phyloP scores from a whole-genome alignment of 352 stramenopile species.

The Elongisporangium prolatum region DNA sequence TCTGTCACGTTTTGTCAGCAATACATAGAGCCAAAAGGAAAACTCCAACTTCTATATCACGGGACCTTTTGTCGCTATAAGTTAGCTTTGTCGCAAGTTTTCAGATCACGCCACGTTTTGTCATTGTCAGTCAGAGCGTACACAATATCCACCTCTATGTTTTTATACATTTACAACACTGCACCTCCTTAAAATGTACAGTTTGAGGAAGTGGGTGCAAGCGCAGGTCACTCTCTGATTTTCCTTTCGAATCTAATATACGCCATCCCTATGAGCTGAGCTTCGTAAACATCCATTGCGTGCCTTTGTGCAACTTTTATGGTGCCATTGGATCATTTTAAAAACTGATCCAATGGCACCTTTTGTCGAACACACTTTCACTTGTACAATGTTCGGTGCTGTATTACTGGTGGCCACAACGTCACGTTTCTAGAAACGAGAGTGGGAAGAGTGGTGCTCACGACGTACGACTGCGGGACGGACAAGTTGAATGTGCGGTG shows the following conservation, averaged over 20 bases:
- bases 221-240: not conserved
- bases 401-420: not conserved
- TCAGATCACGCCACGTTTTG: too few relatives aligned
- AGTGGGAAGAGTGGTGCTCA: not conserved
- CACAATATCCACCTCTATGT: not conserved
- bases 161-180: not conserved
- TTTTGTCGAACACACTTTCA: too few relatives aligned
- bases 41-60: too few relatives aligned
- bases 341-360: not conserved
- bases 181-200: too few relatives aligned
- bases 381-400: not conserved
- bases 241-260: not conserved
- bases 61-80: too few relatives aligned
- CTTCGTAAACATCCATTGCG: not conserved
- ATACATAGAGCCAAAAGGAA: too few relatives aligned
- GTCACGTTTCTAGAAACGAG: not conserved
- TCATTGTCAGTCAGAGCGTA: too few relatives aligned
- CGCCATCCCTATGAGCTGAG: not conserved
- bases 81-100: too few relatives aligned
- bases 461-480: not conserved
- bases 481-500: not conserved
- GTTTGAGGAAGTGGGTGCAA: not conserved
- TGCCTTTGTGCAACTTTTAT: not conserved
- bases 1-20: too few relatives aligned
- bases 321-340: too few relatives aligned